Conservation (phyloP, 2,329 filamentous ascomycete species). For the Alternaria infectoria region DNA sequence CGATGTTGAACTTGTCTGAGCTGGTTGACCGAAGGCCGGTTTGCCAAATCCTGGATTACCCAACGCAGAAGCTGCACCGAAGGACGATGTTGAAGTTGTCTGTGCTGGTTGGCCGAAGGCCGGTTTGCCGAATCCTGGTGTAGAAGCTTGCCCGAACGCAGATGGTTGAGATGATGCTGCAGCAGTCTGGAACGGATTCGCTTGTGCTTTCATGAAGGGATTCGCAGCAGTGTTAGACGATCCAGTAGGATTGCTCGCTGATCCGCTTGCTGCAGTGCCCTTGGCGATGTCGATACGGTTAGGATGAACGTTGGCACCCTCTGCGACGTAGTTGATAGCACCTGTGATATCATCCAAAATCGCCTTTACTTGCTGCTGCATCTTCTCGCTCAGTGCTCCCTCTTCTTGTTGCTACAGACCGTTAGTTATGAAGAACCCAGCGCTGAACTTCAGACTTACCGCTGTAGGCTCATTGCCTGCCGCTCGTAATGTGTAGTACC, state of each 20-base stretch:
- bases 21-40: constrained; percentile 48
- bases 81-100: constrained; percentile 25
- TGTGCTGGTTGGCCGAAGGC: constrained; percentile 50
- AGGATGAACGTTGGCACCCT: constrained; percentile 42
- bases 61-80: not conserved
- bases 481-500: constrained; percentile 70
- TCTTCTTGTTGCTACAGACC: constrained; percentile 65
- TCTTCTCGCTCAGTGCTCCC: constrained; percentile 65
- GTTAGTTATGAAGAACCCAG: constrained; percentile 12
- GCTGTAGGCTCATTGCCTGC: constrained; percentile 65
- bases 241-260: constrained; percentile 7
- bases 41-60: not conserved
- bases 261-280: constrained; percentile 23
- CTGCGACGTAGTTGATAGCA: constrained; percentile 57
- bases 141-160: constrained; percentile 47
- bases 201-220: constrained; percentile 33
- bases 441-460: constrained; percentile 45
- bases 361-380: constrained; percentile 73
- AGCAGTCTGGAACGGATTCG: constrained; percentile 14
- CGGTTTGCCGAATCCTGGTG: constrained; percentile 41
- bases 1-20: constrained; percentile 12
- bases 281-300: constrained; percentile 43
- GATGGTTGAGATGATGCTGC: constrained; percentile 26
- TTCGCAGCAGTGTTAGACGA: constrained; percentile 21
- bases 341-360: constrained; percentile 72